A percentile compares a stretch with the other conserved stretches of the same genome.
phyloP scores from a whole-genome alignment of 2,329 filamentous ascomycete species.

The Aaosphaeria pasadenensis region DNA sequence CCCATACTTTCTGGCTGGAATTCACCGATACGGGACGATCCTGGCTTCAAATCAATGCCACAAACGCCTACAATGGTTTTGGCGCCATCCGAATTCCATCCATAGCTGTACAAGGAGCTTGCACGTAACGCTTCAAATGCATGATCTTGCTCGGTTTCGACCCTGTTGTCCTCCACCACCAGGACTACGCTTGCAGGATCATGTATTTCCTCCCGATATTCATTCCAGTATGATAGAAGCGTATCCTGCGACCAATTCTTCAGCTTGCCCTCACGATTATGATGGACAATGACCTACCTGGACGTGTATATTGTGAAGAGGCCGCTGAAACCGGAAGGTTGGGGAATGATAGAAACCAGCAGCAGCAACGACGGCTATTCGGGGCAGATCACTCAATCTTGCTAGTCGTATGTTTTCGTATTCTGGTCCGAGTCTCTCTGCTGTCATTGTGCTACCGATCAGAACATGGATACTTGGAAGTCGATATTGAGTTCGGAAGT shows the following conservation, averaged over 20 bases:
- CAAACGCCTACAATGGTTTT: slow-evolving; percentile 22
- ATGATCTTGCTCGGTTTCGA: slow-evolving; percentile 9
- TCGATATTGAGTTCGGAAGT: no score
- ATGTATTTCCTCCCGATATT: slow-evolving; percentile 1
- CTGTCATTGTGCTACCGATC: slow-evolving; percentile 6
- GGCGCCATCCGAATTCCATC: neutral
- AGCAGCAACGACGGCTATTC: slow-evolving; percentile 25
- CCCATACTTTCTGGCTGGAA: slow-evolving; percentile 18
- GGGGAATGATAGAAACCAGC: slow-evolving; percentile 29
- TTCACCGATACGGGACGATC: slow-evolving; percentile 14
- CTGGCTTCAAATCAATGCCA: slow-evolving; percentile 18
- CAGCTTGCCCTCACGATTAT: neutral
- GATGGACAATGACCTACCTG: slow-evolving; percentile 1
- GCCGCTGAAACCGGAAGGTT: slow-evolving; percentile 25
- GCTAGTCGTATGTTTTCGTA: slow-evolving; percentile 13
- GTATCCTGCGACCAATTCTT: slow-evolving; percentile 12
- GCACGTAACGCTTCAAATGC: slow-evolving; percentile 19
- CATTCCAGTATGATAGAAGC: slow-evolving; percentile 8
- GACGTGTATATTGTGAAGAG: slow-evolving; percentile 15
- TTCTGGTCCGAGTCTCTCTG: slow-evolving; percentile 7
- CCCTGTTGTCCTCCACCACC: slow-evolving; percentile 7
- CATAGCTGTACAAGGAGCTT: slow-evolving; percentile 6
- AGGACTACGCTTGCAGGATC: slow-evolving; percentile 4
- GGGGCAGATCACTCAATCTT: slow-evolving; percentile 16
- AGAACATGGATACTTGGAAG: neutral